Evolutionary conservation across 1,284 basidiomycete genomes (phyloP).

Genomic region (Trichosporon coremiiforme): DNA sequence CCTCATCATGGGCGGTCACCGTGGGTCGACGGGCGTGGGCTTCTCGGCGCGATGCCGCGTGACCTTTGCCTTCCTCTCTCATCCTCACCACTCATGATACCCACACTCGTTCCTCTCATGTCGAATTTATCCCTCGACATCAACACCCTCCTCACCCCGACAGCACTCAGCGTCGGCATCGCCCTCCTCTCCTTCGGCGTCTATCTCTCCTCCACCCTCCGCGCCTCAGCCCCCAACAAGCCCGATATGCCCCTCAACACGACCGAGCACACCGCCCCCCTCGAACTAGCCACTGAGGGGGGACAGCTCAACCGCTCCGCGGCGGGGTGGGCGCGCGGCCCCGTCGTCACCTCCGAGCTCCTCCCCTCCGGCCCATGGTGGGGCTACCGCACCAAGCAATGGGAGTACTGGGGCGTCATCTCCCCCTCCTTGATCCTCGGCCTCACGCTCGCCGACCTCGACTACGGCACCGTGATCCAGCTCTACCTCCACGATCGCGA

Average conservation of each 20-base stretch:
- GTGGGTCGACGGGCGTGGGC: not conserved
- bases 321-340: conserved; percentile 1
- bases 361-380: conserved; percentile 16
- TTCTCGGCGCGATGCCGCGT: not conserved
- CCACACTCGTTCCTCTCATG: not conserved
- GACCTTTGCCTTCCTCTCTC: not conserved
- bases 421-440: conserved; percentile 10
- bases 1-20: not conserved
- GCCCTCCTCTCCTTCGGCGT: conserved; percentile 5
- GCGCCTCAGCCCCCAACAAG: not conserved
- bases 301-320: conserved; percentile 53
- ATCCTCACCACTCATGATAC: not conserved
- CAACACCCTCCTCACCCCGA: not conserved
- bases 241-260: conserved; percentile 13
- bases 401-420: conserved; percentile 24
- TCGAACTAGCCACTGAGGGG: conserved; percentile 57
- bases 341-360: conserved; percentile 8
- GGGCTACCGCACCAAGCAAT: conserved; percentile 21
- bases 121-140: not conserved
- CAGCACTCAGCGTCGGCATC: not conserved
- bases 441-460: conserved; percentile 24
- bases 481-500: conserved; percentile 11
- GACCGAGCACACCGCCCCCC: conserved; percentile 26
- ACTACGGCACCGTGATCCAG: conserved; percentile 21
- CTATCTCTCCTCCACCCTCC: not conserved